phyloP scores from a whole-genome alignment of 441 rosid species.

The Oxalis stricta region DNA sequence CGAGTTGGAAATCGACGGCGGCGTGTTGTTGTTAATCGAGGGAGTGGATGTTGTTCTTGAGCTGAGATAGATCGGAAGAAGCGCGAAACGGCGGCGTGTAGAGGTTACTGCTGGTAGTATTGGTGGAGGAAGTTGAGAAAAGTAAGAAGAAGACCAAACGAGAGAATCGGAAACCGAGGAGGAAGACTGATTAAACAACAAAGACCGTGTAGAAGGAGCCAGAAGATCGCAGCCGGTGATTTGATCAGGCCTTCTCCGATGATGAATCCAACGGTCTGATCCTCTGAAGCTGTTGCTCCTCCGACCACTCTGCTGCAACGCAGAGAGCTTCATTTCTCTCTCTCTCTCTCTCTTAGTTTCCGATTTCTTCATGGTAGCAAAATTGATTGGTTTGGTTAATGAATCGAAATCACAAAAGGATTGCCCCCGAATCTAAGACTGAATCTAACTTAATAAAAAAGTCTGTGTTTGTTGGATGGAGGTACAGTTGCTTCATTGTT shows the following conservation, averaged over 20 bases:
- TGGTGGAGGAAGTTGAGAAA: conserved; percentile 43
- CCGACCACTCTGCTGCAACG: conserved; percentile 66
- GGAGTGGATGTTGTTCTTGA: conserved; percentile 10
- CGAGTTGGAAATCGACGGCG: conserved; percentile 27
- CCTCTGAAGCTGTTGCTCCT: conserved; percentile 59
- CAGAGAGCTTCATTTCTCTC: conserved; percentile 62
- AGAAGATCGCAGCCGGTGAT: conserved; percentile 56
- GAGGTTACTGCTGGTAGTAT: conserved; percentile 22
- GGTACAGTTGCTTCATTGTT: no score
- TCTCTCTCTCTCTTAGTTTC: conserved; percentile 2
- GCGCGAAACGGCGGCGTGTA: conserved; percentile 56
- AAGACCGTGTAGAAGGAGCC: conserved; percentile 63
- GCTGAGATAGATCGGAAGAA: neutral
- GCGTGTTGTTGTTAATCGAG: conserved; percentile 20
- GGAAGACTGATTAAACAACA: conserved; percentile 74
- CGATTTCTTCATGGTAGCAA: no score
- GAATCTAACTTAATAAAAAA: no score
- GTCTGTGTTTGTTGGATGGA: no score
- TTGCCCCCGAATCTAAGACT: no score
- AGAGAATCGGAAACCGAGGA: conserved; percentile 92
- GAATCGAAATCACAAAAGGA: no score
- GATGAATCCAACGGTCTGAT: conserved; percentile 36
- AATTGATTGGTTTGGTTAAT: no score
- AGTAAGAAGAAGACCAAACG: conserved; percentile 76
- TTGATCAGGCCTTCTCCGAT: conserved; percentile 38